A percentile compares a stretch with the other conserved stretches of the same genome.
Conservation (phyloP, 2,329 filamentous ascomycete species). For the Fusarium coicis region DNA sequence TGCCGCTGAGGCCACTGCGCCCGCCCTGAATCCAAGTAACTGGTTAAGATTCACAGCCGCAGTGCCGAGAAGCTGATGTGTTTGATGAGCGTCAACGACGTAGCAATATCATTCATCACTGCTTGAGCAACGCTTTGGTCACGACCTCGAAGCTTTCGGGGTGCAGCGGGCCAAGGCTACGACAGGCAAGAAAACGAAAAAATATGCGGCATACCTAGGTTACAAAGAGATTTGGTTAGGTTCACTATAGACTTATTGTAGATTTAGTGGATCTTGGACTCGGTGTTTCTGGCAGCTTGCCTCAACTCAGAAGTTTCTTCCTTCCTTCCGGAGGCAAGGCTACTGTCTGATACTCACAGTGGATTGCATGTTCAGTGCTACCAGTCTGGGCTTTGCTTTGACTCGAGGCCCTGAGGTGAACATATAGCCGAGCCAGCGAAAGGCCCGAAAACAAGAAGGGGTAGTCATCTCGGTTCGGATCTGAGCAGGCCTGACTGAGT, state of each 20-base stretch:
- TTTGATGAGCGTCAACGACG: not conserved
- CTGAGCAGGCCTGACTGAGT: slow-evolving; percentile 11
- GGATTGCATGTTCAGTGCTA: slow-evolving; percentile 36
- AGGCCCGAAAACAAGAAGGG: slow-evolving; percentile 34
- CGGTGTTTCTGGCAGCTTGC: not conserved
- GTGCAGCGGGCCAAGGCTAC: not conserved
- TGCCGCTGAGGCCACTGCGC: slow-evolving; percentile 35
- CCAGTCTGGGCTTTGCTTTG: slow-evolving; percentile 27
- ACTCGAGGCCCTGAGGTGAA: slow-evolving; percentile 8
- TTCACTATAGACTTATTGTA: not conserved
- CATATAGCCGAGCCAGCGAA: slow-evolving; percentile 31
- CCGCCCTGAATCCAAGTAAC: slow-evolving; percentile 36
- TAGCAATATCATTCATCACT: not conserved
- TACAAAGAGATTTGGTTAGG: not conserved
- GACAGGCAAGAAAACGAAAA: not conserved
- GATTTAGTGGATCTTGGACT: not conserved
- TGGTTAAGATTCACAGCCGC: slow-evolving; percentile 23
- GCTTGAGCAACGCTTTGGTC: not conserved
- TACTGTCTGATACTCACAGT: slow-evolving; percentile 12
- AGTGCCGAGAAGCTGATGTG: slow-evolving; percentile 10
- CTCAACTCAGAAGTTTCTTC: not conserved
- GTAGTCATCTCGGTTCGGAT: slow-evolving; percentile 39
- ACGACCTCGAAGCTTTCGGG: not conserved
- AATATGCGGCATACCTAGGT: not conserved
- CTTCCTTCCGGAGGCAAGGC: not conserved